Percentiles rank a stretch among this genome's conserved stretches.
Evolutionary conservation across 441 rosid species (phyloP).

Genomic region (Biscutella laevigata): DNA sequence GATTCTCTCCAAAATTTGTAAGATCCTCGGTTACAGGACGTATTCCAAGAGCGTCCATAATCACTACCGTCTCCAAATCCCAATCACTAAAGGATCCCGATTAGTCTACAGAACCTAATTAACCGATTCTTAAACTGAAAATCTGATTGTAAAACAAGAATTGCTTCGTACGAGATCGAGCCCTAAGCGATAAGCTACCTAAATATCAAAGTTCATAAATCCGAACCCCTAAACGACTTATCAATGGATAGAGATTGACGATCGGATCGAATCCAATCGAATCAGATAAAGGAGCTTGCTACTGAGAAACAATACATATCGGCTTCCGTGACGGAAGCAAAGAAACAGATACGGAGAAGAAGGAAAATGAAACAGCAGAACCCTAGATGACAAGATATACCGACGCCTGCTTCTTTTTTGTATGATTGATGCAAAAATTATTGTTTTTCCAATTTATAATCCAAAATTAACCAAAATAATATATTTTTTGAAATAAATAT

Average conservation of each 20-base stretch:
- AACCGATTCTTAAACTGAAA: neutral
- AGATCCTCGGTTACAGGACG: conserved; percentile 35
- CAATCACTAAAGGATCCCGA: neutral
- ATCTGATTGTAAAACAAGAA: neutral
- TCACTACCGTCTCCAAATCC: neutral
- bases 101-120: conserved; percentile 12
- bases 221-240: neutral
- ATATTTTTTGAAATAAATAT: no score
- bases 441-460: neutral
- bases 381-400: conserved; percentile 26
- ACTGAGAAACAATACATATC: conserved; percentile 9
- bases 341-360: conserved; percentile 6
- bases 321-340: conserved; percentile 18
- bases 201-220: neutral
- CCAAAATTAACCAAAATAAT: no score
- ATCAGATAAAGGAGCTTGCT: conserved; percentile 10
- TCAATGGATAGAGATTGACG: neutral
- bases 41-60: conserved; percentile 26
- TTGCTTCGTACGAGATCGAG: neutral
- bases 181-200: conserved; percentile 6
- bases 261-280: conserved; percentile 10
- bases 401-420: neutral
- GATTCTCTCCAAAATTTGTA: conserved; percentile 30
- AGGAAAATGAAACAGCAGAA: neutral
- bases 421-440: neutral